Evolutionary conservation across 345 rosid species (phyloP).

Genomic region (Noccaea bulbosa): DNA sequence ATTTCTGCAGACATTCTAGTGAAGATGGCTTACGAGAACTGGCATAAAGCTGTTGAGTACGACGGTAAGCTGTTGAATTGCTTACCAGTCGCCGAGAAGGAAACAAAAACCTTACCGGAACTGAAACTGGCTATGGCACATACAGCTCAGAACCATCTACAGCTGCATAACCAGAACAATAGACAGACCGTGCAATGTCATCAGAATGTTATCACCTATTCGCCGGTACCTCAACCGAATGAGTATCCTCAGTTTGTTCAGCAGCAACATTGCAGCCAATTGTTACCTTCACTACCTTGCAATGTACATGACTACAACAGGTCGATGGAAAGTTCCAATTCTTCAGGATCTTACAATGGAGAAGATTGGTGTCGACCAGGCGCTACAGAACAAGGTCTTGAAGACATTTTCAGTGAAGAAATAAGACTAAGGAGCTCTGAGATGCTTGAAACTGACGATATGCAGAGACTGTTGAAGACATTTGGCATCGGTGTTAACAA

Average conservation of each 20-base stretch:
- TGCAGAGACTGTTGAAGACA: conserved; percentile 82
- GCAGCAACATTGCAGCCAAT: conserved; percentile 47
- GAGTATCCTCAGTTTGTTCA: conserved; percentile 60
- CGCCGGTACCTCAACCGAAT: conserved; percentile 53
- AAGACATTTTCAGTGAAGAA: conserved; percentile 72
- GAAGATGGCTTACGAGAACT: conserved; percentile 85
- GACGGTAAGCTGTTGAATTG: conserved; percentile 75
- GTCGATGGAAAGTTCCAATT: conserved; percentile 52
- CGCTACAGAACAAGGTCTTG: conserved; percentile 52
- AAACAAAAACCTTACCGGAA: conserved; percentile 39
- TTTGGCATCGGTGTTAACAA: conserved; percentile 58
- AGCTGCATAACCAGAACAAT: conserved; percentile 37
- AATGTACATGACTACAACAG: conserved; percentile 52
- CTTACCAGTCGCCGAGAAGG: conserved; percentile 50
- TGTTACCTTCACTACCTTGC: conserved; percentile 49
- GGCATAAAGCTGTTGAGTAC: conserved; percentile 85
- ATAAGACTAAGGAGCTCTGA: conserved; percentile 78
- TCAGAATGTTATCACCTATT: conserved; percentile 48
- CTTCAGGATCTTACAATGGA: conserved; percentile 46
- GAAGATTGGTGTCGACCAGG: conserved; percentile 72
- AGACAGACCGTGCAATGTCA: conserved; percentile 49
- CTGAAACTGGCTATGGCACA: conserved; percentile 21
- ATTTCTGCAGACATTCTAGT: conserved; percentile 78
- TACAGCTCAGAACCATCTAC: conserved; percentile 33
- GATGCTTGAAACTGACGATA: conserved; percentile 85